Conservation (phyloP, 148 eudicot genomes). For the Polygonum aviculare region DNA sequence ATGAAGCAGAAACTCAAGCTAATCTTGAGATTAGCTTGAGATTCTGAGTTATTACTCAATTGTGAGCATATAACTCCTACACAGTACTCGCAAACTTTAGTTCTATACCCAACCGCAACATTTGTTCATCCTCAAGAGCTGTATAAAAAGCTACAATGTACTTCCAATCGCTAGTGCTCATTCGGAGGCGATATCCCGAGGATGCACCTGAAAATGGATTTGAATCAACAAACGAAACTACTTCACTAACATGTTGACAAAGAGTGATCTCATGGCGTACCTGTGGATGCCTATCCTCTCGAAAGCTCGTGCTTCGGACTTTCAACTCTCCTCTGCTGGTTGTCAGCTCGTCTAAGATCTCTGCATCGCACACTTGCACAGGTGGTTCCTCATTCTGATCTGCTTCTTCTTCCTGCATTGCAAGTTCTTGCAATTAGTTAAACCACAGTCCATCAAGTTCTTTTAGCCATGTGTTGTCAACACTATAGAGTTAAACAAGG, state of each 20-base stretch:
- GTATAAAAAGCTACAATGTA: neutral
- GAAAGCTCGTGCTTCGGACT: slow-evolving; percentile 26
- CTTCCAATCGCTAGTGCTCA: neutral
- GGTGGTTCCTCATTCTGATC: slow-evolving; percentile 7
- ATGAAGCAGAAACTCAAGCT: too few relatives aligned
- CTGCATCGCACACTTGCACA: slow-evolving; percentile 17
- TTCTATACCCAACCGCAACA: neutral
- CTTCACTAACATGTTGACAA: neutral
- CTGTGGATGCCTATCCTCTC: slow-evolving; percentile 25
- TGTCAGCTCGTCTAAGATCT: slow-evolving; percentile 45
- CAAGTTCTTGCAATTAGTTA: neutral
- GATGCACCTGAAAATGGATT: neutral
- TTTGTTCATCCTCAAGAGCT: neutral
- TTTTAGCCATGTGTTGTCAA: neutral
- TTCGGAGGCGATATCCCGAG: neutral
- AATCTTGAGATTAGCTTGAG: too few relatives aligned
- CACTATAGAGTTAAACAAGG: neutral
- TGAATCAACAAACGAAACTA: neutral
- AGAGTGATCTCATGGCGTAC: slow-evolving; percentile 12
- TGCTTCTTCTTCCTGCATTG: slow-evolving; percentile 17
- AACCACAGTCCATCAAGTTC: too few relatives aligned
- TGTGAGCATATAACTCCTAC: neutral
- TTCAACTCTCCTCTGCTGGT: slow-evolving; percentile 57
- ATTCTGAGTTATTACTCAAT: too few relatives aligned
- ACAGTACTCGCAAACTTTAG: neutral